Percentiles rank a stretch among this genome's conserved stretches.
These are phyloP conservation scores for Smallanthus sonchifolius DNA, from an alignment of 129 eudicot species.

Conservation along the genomic window DNA sequence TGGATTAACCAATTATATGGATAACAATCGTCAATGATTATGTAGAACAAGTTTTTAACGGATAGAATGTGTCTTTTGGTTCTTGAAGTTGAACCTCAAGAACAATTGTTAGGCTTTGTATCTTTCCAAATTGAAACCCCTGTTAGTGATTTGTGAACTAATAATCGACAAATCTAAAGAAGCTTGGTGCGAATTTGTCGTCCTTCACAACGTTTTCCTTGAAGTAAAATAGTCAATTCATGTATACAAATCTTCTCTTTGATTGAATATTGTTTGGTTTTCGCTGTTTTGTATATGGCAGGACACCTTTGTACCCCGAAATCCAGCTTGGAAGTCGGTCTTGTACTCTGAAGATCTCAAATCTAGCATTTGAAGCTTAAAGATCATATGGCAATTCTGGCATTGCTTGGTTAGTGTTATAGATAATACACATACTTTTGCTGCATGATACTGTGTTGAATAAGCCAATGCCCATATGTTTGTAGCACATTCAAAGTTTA, in stretches of 20 bases:
- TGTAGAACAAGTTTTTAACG: neutral
- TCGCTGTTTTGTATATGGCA: conserved; percentile 28
- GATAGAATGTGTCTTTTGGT: neutral
- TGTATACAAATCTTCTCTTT: too few relatives aligned
- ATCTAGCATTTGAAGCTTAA: conserved; percentile 56
- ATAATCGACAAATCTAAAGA: neutral
- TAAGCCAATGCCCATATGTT: conserved; percentile 13
- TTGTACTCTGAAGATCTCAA: conserved; percentile 56
- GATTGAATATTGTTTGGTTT: neutral
- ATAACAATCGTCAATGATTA: neutral
- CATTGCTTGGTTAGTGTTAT: conserved; percentile 5
- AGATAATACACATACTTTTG: neutral
- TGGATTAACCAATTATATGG: neutral
- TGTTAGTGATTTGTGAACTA: neutral
- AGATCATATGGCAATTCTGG: neutral
- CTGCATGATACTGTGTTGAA: neutral
- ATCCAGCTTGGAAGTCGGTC: conserved; percentile 68
- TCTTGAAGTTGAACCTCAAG: neutral
- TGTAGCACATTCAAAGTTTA: conserved; percentile 6
- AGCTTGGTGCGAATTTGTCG: neutral
- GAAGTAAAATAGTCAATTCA: neutral
- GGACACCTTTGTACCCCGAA: conserved; percentile 80
- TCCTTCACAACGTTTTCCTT: neutral
- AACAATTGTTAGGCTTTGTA: neutral
- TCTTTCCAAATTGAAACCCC: neutral